Evolutionary conservation across 352 stramenopile genomes (phyloP).

Genomic region (Phytophthora aleatoria): DNA sequence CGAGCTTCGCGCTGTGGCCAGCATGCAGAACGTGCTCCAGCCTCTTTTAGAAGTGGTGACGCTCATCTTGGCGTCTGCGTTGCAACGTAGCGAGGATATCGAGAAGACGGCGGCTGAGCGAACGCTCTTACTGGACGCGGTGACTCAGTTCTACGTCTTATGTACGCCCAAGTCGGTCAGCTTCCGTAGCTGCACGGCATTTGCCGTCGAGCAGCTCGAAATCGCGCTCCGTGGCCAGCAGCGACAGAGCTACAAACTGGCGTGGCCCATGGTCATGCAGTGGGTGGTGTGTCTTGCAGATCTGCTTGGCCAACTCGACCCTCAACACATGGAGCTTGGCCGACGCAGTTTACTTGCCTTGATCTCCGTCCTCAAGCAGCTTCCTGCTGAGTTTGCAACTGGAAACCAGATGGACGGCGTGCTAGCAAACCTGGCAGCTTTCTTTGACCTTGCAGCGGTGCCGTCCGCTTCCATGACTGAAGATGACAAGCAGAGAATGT

Average conservation of each 20-base stretch:
- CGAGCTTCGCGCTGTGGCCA: slow-evolving; percentile 59
- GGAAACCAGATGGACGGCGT: slow-evolving; percentile 58
- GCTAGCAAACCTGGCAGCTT: slow-evolving; percentile 59
- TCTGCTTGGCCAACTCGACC: slow-evolving; percentile 63
- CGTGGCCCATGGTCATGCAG: slow-evolving; percentile 69
- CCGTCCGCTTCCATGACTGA: slow-evolving; percentile 30
- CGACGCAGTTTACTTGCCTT: slow-evolving; percentile 66
- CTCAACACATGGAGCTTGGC: slow-evolving; percentile 61
- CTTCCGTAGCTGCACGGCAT: slow-evolving; percentile 76
- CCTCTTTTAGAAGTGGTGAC: slow-evolving; percentile 66
- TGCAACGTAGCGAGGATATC: slow-evolving; percentile 2
- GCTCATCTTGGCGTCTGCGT: slow-evolving; percentile 42
- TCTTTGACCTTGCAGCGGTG: slow-evolving; percentile 59
- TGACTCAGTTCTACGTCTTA: slow-evolving; percentile 72
- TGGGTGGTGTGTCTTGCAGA: slow-evolving; percentile 76
- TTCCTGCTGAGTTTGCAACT: slow-evolving; percentile 54
- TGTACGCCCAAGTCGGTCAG: slow-evolving; percentile 71
- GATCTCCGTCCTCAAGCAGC: slow-evolving; percentile 80
- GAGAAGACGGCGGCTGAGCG: slow-evolving; percentile 23
- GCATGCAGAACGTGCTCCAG: slow-evolving; percentile 68
- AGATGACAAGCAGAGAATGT: slow-evolving; percentile 32
- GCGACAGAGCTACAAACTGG: slow-evolving; percentile 27
- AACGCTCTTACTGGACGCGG: slow-evolving; percentile 54
- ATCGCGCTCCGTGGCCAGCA: slow-evolving; percentile 42
- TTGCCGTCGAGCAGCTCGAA: slow-evolving; percentile 67